A percentile compares a stretch with the other conserved stretches of the same genome.
phyloP scores from a whole-genome alignment of 1,284 basidiomycete genomes.

The Ceratobasidium sp. region DNA sequence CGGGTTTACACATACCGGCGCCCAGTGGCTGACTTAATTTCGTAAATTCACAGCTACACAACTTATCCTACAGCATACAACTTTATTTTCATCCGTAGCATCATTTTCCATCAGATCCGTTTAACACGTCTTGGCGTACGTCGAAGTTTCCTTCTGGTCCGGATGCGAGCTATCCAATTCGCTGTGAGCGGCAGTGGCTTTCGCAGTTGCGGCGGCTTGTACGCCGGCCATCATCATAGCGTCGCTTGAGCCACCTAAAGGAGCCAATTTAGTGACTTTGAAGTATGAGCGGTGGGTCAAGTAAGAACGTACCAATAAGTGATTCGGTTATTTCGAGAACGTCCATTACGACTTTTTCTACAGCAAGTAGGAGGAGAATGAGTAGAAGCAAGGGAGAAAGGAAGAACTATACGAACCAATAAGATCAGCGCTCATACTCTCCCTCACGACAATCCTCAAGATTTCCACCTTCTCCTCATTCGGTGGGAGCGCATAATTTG shows the following conservation, averaged over 20 bases:
- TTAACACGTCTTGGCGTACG: conserved; percentile 42
- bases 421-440: conserved; percentile 77
- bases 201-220: background rate
- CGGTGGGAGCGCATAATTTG: conserved; percentile 87
- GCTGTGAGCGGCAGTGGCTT: conserved; percentile 15
- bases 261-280: background rate
- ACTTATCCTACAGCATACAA: conserved; percentile 2
- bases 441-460: conserved; percentile 83
- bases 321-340: conserved; percentile 47
- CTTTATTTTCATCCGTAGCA: background rate
- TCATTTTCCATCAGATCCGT: background rate
- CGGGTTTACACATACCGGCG: no score
- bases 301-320: conserved; percentile 47
- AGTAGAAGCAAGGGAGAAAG: background rate
- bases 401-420: conserved; percentile 64
- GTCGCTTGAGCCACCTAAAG: conserved; percentile 20
- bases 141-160: conserved; percentile 12
- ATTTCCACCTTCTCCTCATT: conserved; percentile 78
- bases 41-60: no score
- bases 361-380: background rate
- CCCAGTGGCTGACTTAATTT: no score
- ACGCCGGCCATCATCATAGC: conserved; percentile 33
- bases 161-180: conserved; percentile 21
- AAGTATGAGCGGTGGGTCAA: no score
- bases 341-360: conserved; percentile 47